Conservation (phyloP, 345 rosid species). For the Rubroshorea leprosula region DNA sequence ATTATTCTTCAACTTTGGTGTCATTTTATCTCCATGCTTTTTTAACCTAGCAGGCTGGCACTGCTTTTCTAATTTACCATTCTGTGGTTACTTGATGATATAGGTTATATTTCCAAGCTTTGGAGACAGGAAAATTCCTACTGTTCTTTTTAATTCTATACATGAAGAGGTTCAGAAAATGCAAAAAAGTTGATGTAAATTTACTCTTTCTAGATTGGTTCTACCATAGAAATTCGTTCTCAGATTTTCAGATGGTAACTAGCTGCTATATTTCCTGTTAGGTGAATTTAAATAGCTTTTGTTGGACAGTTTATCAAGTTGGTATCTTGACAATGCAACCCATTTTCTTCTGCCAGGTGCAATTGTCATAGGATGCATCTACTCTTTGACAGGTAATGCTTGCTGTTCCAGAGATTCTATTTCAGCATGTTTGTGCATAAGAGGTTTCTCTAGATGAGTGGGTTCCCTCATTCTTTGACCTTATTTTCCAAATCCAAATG, state of each 20-base stretch:
- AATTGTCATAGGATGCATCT: too few relatives aligned
- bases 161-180: constrained; percentile 59
- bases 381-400: too few relatives aligned
- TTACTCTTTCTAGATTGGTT: neutral
- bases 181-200: constrained; percentile 26
- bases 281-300: constrained; percentile 4
- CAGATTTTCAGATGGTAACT: neutral
- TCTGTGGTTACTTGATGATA: constrained; percentile 1
- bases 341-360: neutral
- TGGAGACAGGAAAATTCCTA: constrained; percentile 75
- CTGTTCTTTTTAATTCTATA: constrained; percentile 63
- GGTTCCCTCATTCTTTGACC: neutral
- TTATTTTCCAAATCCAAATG: constrained; percentile 2
- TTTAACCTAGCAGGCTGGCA: neutral
- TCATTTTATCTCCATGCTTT: too few relatives aligned
- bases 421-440: neutral
- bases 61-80: constrained; percentile 12
- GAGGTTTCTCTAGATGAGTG: neutral
- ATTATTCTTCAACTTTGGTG: too few relatives aligned
- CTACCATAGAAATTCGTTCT: neutral
- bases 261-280: neutral
- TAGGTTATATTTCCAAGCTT: constrained; percentile 90
- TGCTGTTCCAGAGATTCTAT: too few relatives aligned
- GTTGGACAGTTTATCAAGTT: neutral
- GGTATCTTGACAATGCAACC: neutral